phyloP scores from a whole-genome alignment of 257 asterid genomes.

The Datura wrightii region DNA sequence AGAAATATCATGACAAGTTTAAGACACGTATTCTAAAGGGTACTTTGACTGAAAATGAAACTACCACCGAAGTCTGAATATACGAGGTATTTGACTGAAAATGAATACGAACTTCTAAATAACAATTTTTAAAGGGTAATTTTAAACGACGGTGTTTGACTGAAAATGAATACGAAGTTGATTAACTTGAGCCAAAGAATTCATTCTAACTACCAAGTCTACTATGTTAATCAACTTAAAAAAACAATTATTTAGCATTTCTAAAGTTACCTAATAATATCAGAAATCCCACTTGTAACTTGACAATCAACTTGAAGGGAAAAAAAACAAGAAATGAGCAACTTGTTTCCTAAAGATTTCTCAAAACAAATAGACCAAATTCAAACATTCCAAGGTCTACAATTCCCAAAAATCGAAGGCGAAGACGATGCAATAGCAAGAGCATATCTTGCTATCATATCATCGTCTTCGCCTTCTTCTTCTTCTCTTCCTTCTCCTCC shows the following conservation, averaged over 20 bases:
- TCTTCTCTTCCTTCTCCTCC: conserved; percentile 32
- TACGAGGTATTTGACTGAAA: too few species aligned
- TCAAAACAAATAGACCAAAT: conserved; percentile 36
- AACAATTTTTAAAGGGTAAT: too few species aligned
- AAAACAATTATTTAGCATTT: background rate
- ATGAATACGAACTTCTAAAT: too few species aligned
- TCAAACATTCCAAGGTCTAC: conserved; percentile 35
- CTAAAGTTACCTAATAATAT: background rate
- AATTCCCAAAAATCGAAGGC: conserved; percentile 52
- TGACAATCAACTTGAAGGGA: conserved; percentile 35
- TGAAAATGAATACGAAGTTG: too few species aligned
- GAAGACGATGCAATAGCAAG: conserved; percentile 63
- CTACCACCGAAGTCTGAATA: too few species aligned
- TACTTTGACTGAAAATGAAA: too few species aligned
- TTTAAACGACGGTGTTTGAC: too few species aligned
- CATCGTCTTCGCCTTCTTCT: conserved; percentile 38
- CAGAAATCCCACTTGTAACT: background rate
- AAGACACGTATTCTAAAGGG: too few species aligned
- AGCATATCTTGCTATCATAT: conserved; percentile 66
- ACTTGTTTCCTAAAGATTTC: conserved; percentile 45
- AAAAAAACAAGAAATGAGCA: conserved; percentile 53
- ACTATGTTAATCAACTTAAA: conserved; percentile 11
- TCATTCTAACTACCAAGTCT: conserved; percentile 42
- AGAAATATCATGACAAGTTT: too few species aligned
- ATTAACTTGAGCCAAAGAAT: too few species aligned